Conservation (phyloP, 106 monocot species). For the Iris macrosiphon region DNA sequence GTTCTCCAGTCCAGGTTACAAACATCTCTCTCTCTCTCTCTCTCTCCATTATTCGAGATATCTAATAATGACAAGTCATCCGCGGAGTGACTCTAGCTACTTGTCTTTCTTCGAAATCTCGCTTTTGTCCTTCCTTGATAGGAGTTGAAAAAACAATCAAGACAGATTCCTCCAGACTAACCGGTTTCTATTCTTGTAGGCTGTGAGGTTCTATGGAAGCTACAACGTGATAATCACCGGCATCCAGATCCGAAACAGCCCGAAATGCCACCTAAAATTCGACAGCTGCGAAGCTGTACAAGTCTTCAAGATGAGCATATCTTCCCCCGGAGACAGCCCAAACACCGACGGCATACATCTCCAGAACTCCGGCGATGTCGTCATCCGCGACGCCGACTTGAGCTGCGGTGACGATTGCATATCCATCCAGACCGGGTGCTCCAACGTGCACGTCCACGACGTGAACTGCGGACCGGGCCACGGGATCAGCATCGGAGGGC, state of each 20-base stretch:
- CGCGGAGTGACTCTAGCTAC: no score
- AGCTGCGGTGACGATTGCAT: slow-evolving; percentile 43
- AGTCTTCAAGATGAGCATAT: slow-evolving; percentile 8
- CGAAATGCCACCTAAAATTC: slow-evolving; percentile 53
- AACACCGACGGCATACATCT: slow-evolving; percentile 32
- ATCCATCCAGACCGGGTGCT: slow-evolving; percentile 36
- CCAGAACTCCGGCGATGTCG: slow-evolving; percentile 7
- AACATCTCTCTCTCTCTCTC: no score
- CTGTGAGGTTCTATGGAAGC: slow-evolving; percentile 49
- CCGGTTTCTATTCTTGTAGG: slow-evolving; percentile 31
- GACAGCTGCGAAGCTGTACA: slow-evolving; percentile 5
- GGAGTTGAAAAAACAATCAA: no score
- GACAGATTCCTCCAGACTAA: no score
- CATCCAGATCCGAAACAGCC: slow-evolving; percentile 52
- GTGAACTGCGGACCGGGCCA: slow-evolving; percentile 50
- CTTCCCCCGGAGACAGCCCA: slow-evolving; percentile 23
- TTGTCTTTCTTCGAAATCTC: no score
- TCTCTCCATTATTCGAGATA: neutral
- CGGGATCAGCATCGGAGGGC: slow-evolving; percentile 52
- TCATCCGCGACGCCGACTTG: slow-evolving; percentile 3
- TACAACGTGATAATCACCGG: slow-evolving; percentile 30
- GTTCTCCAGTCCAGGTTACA: no score
- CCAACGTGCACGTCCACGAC: slow-evolving; percentile 23
- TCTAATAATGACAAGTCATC: no score
- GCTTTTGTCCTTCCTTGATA: no score